These are phyloP conservation scores for Suillus subaureus DNA, from an alignment of 768 basidiomycete species.

Conservation along the genomic window DNA sequence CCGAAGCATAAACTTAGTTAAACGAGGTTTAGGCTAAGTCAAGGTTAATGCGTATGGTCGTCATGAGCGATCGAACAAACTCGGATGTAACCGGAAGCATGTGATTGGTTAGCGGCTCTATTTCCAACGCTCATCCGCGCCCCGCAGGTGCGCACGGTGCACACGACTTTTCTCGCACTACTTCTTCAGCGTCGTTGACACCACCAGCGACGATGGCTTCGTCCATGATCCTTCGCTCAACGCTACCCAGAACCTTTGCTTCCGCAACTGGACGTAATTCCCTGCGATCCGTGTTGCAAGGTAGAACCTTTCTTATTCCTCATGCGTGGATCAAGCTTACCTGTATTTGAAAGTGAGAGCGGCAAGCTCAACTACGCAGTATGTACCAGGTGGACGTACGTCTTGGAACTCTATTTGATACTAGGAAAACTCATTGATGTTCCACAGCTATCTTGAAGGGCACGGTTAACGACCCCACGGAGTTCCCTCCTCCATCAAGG, in stretches of 20 bases:
- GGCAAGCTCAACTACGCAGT: slow-evolving; percentile 40
- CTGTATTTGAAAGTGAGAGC: slow-evolving; percentile 39
- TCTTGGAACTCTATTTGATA: background rate
- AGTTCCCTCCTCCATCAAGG: slow-evolving; percentile 81
- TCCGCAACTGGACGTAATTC: slow-evolving; percentile 40
- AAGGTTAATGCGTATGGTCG: background rate
- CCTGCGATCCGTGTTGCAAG: slow-evolving; percentile 43
- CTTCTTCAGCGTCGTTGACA: background rate
- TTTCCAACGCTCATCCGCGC: background rate
- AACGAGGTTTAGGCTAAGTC: no score
- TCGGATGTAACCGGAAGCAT: slow-evolving; percentile 4
- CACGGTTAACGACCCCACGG: slow-evolving; percentile 92
- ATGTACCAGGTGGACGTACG: slow-evolving; percentile 53
- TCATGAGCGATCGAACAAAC: background rate
- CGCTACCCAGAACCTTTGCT: slow-evolving; percentile 46
- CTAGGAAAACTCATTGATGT: background rate
- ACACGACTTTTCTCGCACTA: slow-evolving; percentile 3
- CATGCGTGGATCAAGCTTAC: slow-evolving; percentile 1
- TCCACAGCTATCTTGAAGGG: slow-evolving; percentile 80
- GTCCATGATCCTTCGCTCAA: slow-evolving; percentile 50
- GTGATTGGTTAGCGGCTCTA: slow-evolving; percentile 4
- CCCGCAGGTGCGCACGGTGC: background rate
- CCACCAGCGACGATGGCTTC: slow-evolving; percentile 47
- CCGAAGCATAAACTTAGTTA: background rate
- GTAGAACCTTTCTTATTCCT: slow-evolving; percentile 26